A percentile compares a stretch with the other conserved stretches of the same genome.
phyloP scores from a whole-genome alignment of 2,329 filamentous ascomycete genomes.

The Bisporella sp. region DNA sequence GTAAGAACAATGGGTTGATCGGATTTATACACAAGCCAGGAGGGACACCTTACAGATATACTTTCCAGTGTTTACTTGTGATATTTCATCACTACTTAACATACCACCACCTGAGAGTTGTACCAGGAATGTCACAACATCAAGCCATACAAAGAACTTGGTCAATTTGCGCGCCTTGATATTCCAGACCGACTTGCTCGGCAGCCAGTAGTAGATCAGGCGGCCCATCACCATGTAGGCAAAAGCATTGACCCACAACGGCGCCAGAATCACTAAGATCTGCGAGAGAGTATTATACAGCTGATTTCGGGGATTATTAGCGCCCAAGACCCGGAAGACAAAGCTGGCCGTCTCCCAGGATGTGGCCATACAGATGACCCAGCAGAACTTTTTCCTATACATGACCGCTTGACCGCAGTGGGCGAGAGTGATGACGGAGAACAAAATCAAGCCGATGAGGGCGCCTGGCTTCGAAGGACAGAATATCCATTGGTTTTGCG shows the following conservation, averaged over 20 bases:
- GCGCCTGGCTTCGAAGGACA: constrained; percentile 29
- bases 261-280: constrained; percentile 13
- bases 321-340: constrained; percentile 10
- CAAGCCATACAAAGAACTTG: constrained; percentile 36
- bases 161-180: constrained; percentile 29
- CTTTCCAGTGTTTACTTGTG: no score
- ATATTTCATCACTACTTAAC: no score
- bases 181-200: constrained; percentile 25
- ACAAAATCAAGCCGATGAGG: constrained; percentile 22
- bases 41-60: no score
- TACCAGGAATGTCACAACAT: no score
- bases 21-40: no score
- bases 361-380: constrained; percentile 36
- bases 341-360: constrained; percentile 14
- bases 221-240: constrained; percentile 22
- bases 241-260: constrained; percentile 16
- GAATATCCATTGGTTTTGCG: constrained; percentile 22
- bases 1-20: no score
- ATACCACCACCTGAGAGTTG: no score
- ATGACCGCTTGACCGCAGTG: constrained; percentile 23
- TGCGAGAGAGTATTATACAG: constrained; percentile 8
- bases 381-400: constrained; percentile 31
- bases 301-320: constrained; percentile 23
- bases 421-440: neutral
- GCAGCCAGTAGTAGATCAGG: constrained; percentile 24